Base-by-base conservation (phyloP, 768 basidiomycete genomes). In the Macrolepiota fuliginosa region DNA sequence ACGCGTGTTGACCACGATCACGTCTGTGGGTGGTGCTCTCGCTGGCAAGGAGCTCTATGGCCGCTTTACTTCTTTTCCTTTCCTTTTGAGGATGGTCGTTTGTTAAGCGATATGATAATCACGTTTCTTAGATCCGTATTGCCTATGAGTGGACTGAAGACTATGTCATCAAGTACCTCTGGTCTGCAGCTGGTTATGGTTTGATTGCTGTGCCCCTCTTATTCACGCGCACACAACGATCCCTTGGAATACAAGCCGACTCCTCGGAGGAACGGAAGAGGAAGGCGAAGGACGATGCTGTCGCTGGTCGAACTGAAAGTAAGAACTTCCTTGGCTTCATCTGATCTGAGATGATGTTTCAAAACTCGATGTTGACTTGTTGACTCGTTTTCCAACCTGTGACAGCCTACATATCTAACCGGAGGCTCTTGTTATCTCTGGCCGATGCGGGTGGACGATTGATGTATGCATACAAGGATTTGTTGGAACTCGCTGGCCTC, bases 381-480 rank as follows among this genome's bases (percentile, higher is more conserved):
- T 27, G 39, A 47, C 47, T 56, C 13, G 13, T 55, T 32, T 17
- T n/a, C n/a, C n/a, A n/a, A 45, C 27, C n/a, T 27, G 25, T 39
- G 6, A 61, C 63, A 81, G 76, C 89, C 6, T 98, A 98, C 72
- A 94, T 98, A 54, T 96, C 95, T 29, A 96, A 95, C 63, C 85
- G 96, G 17, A 84, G 96, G 11, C 82, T 98, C 0, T 81, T 98
- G 2, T 81, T 98, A 35, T 95, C 95, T 1, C 84, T 98, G n/a
- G 95, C 96, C 1, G 96, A 98, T 67, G 96, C 96, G 0, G 96
- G 96, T 15, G 94, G 95, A 0, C 83, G 96, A 36, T 77, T 98
- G 50, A 98, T 98, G 96, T 96, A 94, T 70, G 94, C 94, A 0
- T 94, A 96, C 71, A 98, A 97, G 70, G 96, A 98, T 67, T 77